phyloP scores from a whole-genome alignment of 139 green algal genomes.

The Marvania coccoides region DNA sequence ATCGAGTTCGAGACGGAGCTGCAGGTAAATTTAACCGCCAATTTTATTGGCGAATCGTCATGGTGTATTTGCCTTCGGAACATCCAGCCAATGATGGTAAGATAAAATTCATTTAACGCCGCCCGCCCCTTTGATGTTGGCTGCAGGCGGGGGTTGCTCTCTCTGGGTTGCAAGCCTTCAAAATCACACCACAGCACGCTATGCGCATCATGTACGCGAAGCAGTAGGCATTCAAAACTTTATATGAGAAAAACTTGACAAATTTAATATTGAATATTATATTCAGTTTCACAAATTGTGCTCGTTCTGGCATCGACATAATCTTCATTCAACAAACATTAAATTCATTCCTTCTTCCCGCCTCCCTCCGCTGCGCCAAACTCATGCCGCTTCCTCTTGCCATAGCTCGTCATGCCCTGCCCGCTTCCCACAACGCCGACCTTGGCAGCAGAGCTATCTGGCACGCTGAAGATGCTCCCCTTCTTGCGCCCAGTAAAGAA shows the following conservation, averaged over 20 bases:
- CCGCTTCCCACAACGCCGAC: constrained; percentile 39
- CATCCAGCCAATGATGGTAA: too few species aligned
- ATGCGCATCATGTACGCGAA: constrained; percentile 91
- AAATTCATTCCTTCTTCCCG: neutral
- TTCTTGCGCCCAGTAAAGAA: constrained; percentile 48
- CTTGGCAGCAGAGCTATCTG: constrained; percentile 26
- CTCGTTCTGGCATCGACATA: too few species aligned
- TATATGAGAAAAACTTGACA: too few species aligned
- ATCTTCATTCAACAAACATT: too few species aligned
- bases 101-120: neutral
- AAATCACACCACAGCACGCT: constrained; percentile 77
- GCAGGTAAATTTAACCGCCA: constrained; percentile 4
- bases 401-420: constrained; percentile 35
- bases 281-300: too few species aligned
- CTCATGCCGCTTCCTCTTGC: constrained; percentile 6
- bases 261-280: too few species aligned
- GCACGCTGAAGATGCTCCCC: constrained; percentile 52
- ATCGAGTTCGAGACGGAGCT: constrained; percentile 82
- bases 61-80: neutral
- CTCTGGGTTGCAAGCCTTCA: constrained; percentile 86
- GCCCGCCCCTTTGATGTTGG: constrained; percentile 10
- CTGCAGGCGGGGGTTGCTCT: constrained; percentile 66
- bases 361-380: neutral
- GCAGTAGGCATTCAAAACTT: constrained; percentile 51
- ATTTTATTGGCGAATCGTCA: neutral